phyloP scores from a whole-genome alignment of 129 eudicot species.

The Flaveria brownii region DNA sequence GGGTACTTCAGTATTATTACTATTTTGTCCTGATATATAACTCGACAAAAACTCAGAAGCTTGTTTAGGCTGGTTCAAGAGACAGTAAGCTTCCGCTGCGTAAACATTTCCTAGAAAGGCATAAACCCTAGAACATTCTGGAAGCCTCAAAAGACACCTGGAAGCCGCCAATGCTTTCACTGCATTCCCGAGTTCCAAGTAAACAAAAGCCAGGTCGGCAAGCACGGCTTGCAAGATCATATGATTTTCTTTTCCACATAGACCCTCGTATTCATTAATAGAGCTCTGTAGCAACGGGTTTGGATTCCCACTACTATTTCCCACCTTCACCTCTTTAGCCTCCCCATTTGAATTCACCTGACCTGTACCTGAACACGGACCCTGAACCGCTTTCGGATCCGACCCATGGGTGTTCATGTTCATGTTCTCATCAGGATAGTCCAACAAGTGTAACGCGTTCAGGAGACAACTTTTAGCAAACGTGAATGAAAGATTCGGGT shows the following conservation, averaged over 20 bases:
- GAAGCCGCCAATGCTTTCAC: conserved; percentile 66
- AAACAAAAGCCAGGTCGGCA: conserved; percentile 76
- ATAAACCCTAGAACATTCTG: conserved; percentile 62
- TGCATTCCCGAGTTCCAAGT: conserved; percentile 73
- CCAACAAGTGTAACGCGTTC: conserved; percentile 65
- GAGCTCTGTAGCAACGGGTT: conserved; percentile 49
- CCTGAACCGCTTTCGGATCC: conserved; percentile 38
- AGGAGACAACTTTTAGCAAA: conserved; percentile 74
- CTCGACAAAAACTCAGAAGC: conserved; percentile 73
- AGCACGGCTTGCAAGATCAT: conserved; percentile 70
- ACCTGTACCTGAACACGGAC: conserved; percentile 1
- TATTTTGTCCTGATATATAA: conserved; percentile 51
- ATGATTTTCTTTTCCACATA: conserved; percentile 59
- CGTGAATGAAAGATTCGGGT: conserved; percentile 54
- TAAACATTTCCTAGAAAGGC: conserved; percentile 65
- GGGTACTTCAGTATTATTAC: conserved; percentile 49
- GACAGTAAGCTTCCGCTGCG: conserved; percentile 90
- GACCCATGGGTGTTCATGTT: conserved; percentile 29
- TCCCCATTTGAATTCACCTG: conserved; percentile 76
- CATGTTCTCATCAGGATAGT: conserved; percentile 35
- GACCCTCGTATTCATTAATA: conserved; percentile 49
- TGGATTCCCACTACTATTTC: conserved; percentile 40
- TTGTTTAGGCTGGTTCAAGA: conserved; percentile 71
- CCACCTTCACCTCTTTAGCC: conserved; percentile 65
- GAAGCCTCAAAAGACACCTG: conserved; percentile 62